Evolutionary conservation across 768 basidiomycete genomes (phyloP), one percentile per base, ranked within the genome.

Genomic region (Pisolithus marmoratus): DNA sequence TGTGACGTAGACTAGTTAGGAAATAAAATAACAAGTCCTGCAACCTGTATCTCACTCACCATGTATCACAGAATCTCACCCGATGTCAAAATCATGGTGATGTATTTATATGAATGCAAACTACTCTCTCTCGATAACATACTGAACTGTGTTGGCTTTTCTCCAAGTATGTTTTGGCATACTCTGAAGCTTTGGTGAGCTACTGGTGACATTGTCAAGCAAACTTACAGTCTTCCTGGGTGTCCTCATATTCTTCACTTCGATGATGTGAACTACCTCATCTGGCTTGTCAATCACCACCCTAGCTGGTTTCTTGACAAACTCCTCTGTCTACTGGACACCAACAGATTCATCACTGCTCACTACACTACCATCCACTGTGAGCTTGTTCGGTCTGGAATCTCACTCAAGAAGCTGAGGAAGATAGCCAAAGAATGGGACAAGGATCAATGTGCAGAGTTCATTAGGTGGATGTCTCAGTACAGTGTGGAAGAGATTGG

Each of bases 351-450:
- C 29, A 45, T 51, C 20, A 26, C 41, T 12, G 40, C 42, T 19
- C 50, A 51, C 41, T 51, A 43, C 41, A 26, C 34, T 24, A 37
- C 29, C 17, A 51, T 51, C 22, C 42, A 51, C 24, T 12, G 40
- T 15, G 47, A 48, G 24, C 47, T 48, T 2, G 36, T 41, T 3
- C 19, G 8, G 11, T 9, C 55, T 29, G 62, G 63, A 8, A 36
- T 68, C 1, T 63, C 61, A 5, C n/a, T 36, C 15, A 72, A 73
- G 46, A 65, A 68, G 38, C 51, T 72, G 2, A 57, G 63, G 49
- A 63, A 57, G n/a, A 64, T 73, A 48, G 70, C 71, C 0, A 15
- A 41, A 0, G 70, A 74, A 46, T 27, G 66, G 2, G 62, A 68
- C 43, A 65, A 70, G 44, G 42, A 55, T 1, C 14, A 46, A 1